Evolutionary conservation across 1,284 basidiomycete genomes (phyloP), one percentile per base, ranked within the genome.

Genomic region (Ganoderma leucocontextum): DNA sequence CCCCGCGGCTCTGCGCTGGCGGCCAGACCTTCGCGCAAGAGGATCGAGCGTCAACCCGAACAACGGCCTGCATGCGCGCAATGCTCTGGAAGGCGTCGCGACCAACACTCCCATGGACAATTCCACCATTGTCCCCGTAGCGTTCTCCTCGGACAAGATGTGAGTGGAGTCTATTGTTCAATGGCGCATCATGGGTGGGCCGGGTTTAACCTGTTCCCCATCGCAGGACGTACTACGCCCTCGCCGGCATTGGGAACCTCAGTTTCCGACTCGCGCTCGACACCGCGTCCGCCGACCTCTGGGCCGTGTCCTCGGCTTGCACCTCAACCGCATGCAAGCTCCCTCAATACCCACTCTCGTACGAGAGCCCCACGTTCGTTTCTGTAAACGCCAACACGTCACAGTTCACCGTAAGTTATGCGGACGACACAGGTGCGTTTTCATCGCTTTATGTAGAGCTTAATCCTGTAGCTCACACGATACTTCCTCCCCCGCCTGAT

Each of bases 201-300:
- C 39, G 49, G 17, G 33, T 17, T 55, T 65, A 42, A 65, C 55
- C 5, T 36, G 44, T 57, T n/a, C 52, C 15, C 75, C 35, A n/a
- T 25, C 60, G 15, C 73, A 92, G 90, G 75, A 88, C 91, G 4
- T 94, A 92, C 75, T 93, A 87, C 74, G 80, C 85, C 19, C 78
- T 91, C 55, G 82, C 92, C 60, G 78, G 84, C 68, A 80, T 84
- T 49, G 92, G 91, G 49, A 81, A 83, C 68, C 86, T 91, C 70
- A 87, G 79, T 74, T 91, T 93, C 72, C 89, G 91, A 19, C 86
- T 90, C n/a, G 86, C 87, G 0, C 79, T 94, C 52, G 92, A 94
- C 77, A 93, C 92, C 0, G 93, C 84, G n/a, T 94, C 92, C 4
- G 85, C 91, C 13, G 91, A 93, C 77, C 76, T 91, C 22, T 94